Base-by-base conservation (phyloP, 768 basidiomycete species). In the Mycena alexandri region DNA sequence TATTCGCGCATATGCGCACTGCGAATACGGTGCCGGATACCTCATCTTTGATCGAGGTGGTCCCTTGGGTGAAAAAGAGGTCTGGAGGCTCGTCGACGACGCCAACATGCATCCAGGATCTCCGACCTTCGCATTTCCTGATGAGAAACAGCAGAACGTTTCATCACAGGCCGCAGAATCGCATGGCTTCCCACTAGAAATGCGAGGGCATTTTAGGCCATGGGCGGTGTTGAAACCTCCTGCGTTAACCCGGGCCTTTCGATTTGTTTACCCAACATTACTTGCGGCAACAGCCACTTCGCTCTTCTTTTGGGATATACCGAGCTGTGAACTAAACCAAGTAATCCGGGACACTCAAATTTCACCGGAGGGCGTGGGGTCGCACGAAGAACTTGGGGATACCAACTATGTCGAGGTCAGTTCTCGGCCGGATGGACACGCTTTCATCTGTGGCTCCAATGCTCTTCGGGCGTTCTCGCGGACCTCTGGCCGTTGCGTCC, bases 11-110 rank as follows among this genome's bases (percentile, higher is more conserved):
- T 85, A 81, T 52, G 92, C 92, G 0, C 93, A 94, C 72, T 85
- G 87, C 70, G 93, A 94, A 76, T 95, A 93, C 69, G 87, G 81
- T 16, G 78, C 84, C 33, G 93, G 93, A 11, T 93, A 86, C 72
- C 79, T 93, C 52, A 79, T 94, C 52, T 92, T 93, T 74, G 90
- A 93, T 72, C 85, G 90, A 34, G 21, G 5, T 34, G 29, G 44
- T 19, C 50, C 75, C 22, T 84, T 82, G 33, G 82, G 84, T 11
- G 73, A 78, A 68, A 90, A 90, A 69, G 93, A 95, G 74, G 87
- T 93, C 16, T 95, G 93, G 93, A 81, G 90, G 33, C 83, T 81
- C 8, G 70, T 79, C 5, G 79, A 81, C 42, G 77, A 83, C 29
- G 74, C 61, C 36, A 71, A 77, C 14, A 65, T 60, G 10, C 68